Base-by-base conservation (phyloP, 345 rosid species). In the Eucalyptus erythrocorys region DNA sequence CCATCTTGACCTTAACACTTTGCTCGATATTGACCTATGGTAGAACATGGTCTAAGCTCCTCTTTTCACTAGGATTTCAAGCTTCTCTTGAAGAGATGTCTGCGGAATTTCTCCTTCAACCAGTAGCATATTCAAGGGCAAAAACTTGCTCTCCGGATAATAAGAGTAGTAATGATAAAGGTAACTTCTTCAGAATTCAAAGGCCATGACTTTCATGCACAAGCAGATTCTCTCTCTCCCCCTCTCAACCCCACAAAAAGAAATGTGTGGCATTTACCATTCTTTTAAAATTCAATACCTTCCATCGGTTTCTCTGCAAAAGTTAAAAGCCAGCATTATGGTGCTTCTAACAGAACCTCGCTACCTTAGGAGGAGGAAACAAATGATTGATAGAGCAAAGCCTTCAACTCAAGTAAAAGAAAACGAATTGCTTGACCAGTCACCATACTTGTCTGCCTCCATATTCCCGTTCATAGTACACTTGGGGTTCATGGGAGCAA, bases 391-490 rank as follows among this genome's bases (percentile, higher is more conserved):
- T 90, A 92, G 85, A 88, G 90, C 59, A 57, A 86, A 89, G 87
- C 80, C 88, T 89, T 71, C 89, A 34, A 55, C 81, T 37, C 59
- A 50, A 55, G 88, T 64, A 34, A 86, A 43, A 32, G 93, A 90
- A 43, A 49, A 90, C 40, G 91, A 86, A 86, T 92, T 90, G n/a
- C 53, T 90, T 17, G 90, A 88, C 82, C 91, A 90, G 86, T 87
- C 90, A 57, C 92, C 94, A 88, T 93, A 90, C 88, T 88, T 92
- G 82, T 93, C 96, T 86, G 90, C 93, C 87, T 91, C 89, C 82
- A 90, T 93, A 42, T 92, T 97, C 50, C 98, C 99, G 27, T 96
- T 96, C 91, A 91, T 93, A 42, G 89, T 95, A 87, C 99, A 95
- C 90, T 86, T 94, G 93, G 94, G 94, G 79, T 89, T 98, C 92